Conservation (phyloP, 2,329 filamentous ascomycete species). For the Colletotrichum sp. region DNA sequence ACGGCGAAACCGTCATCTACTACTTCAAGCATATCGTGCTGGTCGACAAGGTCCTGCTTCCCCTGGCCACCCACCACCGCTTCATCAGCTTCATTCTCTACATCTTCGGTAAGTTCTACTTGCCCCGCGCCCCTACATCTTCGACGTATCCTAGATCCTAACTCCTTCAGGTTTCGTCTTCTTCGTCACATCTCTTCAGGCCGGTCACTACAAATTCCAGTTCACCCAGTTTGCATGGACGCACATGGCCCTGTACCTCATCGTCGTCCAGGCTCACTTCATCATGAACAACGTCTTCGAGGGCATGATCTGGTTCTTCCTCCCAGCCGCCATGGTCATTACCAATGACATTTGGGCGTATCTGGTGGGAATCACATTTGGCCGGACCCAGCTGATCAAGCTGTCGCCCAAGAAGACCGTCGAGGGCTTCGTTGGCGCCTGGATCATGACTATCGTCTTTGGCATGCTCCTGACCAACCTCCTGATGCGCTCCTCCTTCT, state of each 20-base stretch:
- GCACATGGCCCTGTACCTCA: conserved; percentile 97
- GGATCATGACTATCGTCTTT: conserved; percentile 92
- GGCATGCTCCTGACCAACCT: conserved; percentile 83
- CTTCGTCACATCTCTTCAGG: conserved; percentile 93
- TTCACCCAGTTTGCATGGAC: conserved; percentile 99
- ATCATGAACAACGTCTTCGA: conserved; percentile 99
- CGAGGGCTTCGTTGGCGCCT: conserved; percentile 94
- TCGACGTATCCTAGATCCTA: conserved; percentile 25
- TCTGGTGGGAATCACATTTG: conserved; percentile 95
- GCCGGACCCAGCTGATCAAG: conserved; percentile 95
- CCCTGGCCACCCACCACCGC: conserved; percentile 93
- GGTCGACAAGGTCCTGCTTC: conserved; percentile 90
- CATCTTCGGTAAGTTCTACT: conserved; percentile 76
- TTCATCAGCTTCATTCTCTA: conserved; percentile 99
- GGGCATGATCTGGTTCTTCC: conserved; percentile 99
- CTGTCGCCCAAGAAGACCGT: conserved; percentile 99
- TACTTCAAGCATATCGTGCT: conserved; percentile 99
- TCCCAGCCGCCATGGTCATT: conserved; percentile 93
- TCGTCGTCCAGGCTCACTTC: conserved; percentile 97
- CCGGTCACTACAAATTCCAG: conserved; percentile 96
- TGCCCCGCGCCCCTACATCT: not conserved
- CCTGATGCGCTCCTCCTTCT: conserved; percentile 91
- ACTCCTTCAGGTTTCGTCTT: conserved; percentile 83
- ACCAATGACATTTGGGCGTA: conserved; percentile 99
- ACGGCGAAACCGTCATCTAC: conserved; percentile 98